A percentile compares a stretch with the other conserved stretches of the same genome.
phyloP scores from a whole-genome alignment of 495 filamentous ascomycete genomes.

The Xylaria cubensis region DNA sequence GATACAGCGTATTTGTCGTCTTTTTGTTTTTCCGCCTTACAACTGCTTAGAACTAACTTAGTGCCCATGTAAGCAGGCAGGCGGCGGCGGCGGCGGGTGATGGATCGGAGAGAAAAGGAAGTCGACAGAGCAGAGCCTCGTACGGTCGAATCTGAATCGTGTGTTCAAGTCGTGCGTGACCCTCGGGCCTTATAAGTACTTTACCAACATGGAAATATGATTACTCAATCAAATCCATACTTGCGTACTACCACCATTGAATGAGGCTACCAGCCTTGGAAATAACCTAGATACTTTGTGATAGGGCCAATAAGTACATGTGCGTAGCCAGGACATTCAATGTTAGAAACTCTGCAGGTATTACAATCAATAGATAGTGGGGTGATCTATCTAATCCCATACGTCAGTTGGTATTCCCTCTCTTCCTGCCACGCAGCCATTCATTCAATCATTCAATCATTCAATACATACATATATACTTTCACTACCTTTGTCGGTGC shows the following conservation, averaged over 20 bases:
- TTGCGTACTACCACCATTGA: neutral
- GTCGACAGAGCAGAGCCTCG: conserved; percentile 10
- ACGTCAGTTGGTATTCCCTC: neutral
- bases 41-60: neutral
- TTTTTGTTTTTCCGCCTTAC: neutral
- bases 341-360: neutral
- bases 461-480: neutral
- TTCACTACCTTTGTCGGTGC: neutral
- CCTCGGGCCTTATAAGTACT: neutral
- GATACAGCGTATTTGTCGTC: neutral
- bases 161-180: conserved; percentile 1
- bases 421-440: neutral
- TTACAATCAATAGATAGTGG: neutral
- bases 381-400: neutral
- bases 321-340: neutral
- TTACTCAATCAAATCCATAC: neutral
- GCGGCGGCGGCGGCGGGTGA: neutral
- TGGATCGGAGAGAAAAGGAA: neutral
- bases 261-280: neutral
- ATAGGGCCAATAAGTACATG: neutral
- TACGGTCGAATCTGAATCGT: conserved; percentile 19
- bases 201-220: neutral
- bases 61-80: conserved; percentile 5
- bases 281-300: neutral
- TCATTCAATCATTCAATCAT: neutral